Percentiles rank a stretch among this genome's conserved stretches.
These are phyloP conservation scores for Penicillium hordei DNA, from an alignment of 2,329 filamentous ascomycete species.

Conservation along the genomic window DNA sequence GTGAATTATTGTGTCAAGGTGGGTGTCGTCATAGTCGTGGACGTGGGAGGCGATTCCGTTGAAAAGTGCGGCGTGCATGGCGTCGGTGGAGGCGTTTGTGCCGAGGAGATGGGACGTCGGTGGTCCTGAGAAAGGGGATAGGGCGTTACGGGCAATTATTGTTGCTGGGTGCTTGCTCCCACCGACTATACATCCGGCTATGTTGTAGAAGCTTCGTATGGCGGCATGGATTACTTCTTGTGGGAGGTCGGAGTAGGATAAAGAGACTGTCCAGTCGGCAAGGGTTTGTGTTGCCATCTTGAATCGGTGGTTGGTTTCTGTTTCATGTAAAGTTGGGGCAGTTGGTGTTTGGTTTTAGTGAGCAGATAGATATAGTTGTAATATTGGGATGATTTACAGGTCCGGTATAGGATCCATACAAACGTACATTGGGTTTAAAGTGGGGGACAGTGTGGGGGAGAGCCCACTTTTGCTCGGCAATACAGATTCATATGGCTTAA, in stretches of 20 bases:
- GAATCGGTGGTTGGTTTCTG: neutral
- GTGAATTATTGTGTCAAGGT: constrained; percentile 58
- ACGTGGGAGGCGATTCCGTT: constrained; percentile 58
- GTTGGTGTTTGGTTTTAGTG: neutral
- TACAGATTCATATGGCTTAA: neutral
- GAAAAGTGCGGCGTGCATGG: constrained; percentile 53
- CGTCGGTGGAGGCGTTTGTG: constrained; percentile 36
- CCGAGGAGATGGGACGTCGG: constrained; percentile 42
- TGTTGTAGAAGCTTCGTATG: constrained; percentile 54
- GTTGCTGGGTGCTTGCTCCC: constrained; percentile 51
- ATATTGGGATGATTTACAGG: neutral
- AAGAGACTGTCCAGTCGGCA: constrained; percentile 49
- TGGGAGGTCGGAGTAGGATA: constrained; percentile 39
- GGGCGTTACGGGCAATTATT: constrained; percentile 37
- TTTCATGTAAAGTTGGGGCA: too few species aligned
- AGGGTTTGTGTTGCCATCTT: constrained; percentile 17
- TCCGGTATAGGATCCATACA: constrained; percentile 2
- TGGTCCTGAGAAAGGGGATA: constrained; percentile 41
- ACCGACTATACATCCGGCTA: constrained; percentile 54
- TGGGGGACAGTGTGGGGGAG: neutral
- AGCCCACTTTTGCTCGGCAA: constrained; percentile 6
- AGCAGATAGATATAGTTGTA: neutral
- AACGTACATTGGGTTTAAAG: neutral
- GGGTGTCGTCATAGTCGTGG: constrained; percentile 59
- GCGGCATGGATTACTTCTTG: constrained; percentile 46